Evolutionary conservation across 441 rosid species (phyloP).

Genomic region (Gossypium aridum): DNA sequence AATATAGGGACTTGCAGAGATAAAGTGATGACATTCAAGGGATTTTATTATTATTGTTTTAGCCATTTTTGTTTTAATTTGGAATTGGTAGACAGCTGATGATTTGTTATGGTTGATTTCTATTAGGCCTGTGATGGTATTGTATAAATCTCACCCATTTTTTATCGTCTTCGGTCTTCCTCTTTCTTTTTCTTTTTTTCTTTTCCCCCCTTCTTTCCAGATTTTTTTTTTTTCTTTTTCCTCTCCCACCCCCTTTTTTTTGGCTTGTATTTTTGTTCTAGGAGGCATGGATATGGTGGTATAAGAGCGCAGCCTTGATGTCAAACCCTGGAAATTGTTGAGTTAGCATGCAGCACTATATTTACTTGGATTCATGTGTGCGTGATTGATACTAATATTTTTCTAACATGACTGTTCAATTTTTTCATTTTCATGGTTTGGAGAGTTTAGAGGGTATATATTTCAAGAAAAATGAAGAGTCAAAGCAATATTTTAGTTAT

Average conservation of each 20-base stretch:
- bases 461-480: background rate
- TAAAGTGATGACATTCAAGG: background rate
- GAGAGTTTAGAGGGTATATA: background rate
- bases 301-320: conserved; percentile 5
- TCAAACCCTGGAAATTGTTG: background rate
- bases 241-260: too few relatives aligned
- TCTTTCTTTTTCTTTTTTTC: background rate
- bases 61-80: background rate
- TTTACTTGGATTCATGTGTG: background rate
- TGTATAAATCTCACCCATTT: background rate
- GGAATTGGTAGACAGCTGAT: background rate
- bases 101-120: background rate
- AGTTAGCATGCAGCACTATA: background rate
- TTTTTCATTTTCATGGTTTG: background rate
- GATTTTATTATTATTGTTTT: background rate
- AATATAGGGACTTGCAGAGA: background rate
- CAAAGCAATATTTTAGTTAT: background rate
- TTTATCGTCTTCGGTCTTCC: background rate
- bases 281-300: conserved; percentile 16
- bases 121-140: background rate
- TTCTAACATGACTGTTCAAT: background rate
- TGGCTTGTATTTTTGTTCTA: background rate
- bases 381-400: background rate
- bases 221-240: background rate
- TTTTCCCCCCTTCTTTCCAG: too few relatives aligned